A percentile compares a stretch with the other conserved stretches of the same genome.
These are phyloP conservation scores for Friedmanniomyces simplex DNA, from an alignment of 495 filamentous ascomycete genomes.

Conservation along the genomic window DNA sequence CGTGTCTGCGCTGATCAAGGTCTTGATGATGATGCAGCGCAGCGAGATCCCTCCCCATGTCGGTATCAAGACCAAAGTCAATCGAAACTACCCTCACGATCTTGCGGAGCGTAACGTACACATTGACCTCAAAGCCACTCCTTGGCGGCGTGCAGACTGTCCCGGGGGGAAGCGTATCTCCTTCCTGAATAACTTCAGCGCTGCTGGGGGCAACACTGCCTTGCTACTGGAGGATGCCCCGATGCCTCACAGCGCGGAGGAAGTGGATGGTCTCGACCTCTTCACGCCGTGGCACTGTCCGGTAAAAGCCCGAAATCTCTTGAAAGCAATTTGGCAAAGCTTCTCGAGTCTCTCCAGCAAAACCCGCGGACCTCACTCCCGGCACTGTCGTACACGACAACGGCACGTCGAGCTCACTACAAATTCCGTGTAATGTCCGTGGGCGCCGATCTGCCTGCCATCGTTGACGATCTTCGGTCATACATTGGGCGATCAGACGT, in stretches of 20 bases:
- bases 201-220: conserved; percentile 46
- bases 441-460: conserved; percentile 35
- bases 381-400: conserved; percentile 67
- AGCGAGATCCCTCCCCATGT: conserved; percentile 19
- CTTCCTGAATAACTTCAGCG: conserved; percentile 62
- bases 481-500: conserved; percentile 22
- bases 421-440: conserved; percentile 57
- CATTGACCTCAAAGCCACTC: conserved; percentile 19
- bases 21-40: conserved; percentile 30
- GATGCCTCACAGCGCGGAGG: conserved; percentile 12
- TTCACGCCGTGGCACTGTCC: conserved; percentile 47
- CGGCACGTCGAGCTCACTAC: conserved; percentile 75
- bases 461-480: conserved; percentile 2
- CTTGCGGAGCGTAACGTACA: conserved; percentile 26
- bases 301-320: conserved; percentile 38
- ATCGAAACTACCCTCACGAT: conserved; percentile 30
- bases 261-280: conserved; percentile 44
- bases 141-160: background rate
- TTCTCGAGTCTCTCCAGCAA: conserved; percentile 40
- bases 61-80: conserved; percentile 34
- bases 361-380: conserved; percentile 36
- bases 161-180: conserved; percentile 35
- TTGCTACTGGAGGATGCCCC: conserved; percentile 50
- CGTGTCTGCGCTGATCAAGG: conserved; percentile 30
- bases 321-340: conserved; percentile 23